These are phyloP conservation scores for Herpetomonas tarakana DNA, from an alignment of 208 protist species.

Conservation along the genomic window DNA sequence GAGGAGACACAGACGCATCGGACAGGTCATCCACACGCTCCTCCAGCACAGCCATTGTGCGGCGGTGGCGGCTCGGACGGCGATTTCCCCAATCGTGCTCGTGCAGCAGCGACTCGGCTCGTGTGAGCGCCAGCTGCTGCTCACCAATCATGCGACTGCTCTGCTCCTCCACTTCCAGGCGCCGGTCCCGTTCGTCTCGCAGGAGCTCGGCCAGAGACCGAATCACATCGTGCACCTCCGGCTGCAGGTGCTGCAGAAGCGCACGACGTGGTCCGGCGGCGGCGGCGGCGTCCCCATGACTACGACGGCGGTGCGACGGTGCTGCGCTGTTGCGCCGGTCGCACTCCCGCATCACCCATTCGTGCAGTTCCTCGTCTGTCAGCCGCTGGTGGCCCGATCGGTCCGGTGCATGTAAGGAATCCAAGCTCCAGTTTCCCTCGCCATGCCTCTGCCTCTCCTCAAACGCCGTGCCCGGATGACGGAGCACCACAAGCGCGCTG, in stretches of 20 bases:
- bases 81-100: background rate
- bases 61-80: background rate
- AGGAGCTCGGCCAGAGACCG: slow-evolving; percentile 43
- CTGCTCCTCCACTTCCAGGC: slow-evolving; percentile 36
- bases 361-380: slow-evolving; percentile 12
- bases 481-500: slow-evolving; percentile 17
- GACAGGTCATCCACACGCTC: too few relatives aligned
- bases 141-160: slow-evolving; percentile 33
- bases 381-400: slow-evolving; percentile 3
- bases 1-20: background rate
- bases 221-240: slow-evolving; percentile 23
- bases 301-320: too few relatives aligned
- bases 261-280: background rate
- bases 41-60: too few relatives aligned
- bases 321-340: slow-evolving; percentile 15
- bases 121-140: slow-evolving; percentile 14
- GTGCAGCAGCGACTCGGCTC: background rate
- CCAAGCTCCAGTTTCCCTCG: too few relatives aligned
- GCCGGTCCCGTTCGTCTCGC: slow-evolving; percentile 26
- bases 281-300: too few relatives aligned
- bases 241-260: slow-evolving; percentile 12
- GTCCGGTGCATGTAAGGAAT: too few relatives aligned
- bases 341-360: slow-evolving; percentile 16
- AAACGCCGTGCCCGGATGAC: slow-evolving; percentile 14
- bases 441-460: background rate